Percentiles rank a stretch among this genome's conserved stretches.
These are phyloP conservation scores for Dovyalis caffra DNA, from an alignment of 345 rosid species.

Conservation along the genomic window DNA sequence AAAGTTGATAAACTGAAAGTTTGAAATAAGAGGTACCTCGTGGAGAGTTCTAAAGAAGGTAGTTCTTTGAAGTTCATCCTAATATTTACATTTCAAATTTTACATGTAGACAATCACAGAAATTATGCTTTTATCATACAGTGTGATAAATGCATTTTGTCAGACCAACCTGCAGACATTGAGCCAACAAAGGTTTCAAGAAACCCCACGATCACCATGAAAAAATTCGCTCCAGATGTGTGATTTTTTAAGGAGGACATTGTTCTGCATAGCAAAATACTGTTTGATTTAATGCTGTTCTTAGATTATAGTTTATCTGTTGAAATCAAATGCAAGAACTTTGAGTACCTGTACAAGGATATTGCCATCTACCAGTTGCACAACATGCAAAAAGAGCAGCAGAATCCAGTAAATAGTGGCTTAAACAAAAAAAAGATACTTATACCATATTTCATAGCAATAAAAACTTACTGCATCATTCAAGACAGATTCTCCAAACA, in stretches of 20 bases:
- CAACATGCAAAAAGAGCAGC: neutral
- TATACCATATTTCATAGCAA: constrained; percentile 3
- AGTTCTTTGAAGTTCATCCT: too few species aligned
- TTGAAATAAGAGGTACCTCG: too few species aligned
- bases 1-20: too few species aligned
- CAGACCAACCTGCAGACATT: constrained; percentile 80
- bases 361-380: constrained; percentile 71
- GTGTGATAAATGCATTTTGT: constrained; percentile 14
- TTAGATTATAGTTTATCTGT: neutral
- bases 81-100: too few species aligned
- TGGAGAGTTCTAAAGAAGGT: too few species aligned
- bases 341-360: constrained; percentile 86
- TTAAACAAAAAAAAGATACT: neutral
- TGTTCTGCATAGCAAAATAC: constrained; percentile 62
- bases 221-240: constrained; percentile 65
- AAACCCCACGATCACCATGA: constrained; percentile 85
- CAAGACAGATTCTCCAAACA: constrained; percentile 96
- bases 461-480: constrained; percentile 88
- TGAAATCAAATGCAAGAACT: constrained; percentile 17
- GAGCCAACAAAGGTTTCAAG: constrained; percentile 98
- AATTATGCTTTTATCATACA: neutral
- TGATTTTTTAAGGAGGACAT: constrained; percentile 86
- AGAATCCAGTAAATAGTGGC: neutral
- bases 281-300: constrained; percentile 21
- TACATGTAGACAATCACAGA: too few species aligned